Evolutionary conservation across 2,329 filamentous ascomycete genomes (phyloP).

Genomic region (Xylaria sp.): DNA sequence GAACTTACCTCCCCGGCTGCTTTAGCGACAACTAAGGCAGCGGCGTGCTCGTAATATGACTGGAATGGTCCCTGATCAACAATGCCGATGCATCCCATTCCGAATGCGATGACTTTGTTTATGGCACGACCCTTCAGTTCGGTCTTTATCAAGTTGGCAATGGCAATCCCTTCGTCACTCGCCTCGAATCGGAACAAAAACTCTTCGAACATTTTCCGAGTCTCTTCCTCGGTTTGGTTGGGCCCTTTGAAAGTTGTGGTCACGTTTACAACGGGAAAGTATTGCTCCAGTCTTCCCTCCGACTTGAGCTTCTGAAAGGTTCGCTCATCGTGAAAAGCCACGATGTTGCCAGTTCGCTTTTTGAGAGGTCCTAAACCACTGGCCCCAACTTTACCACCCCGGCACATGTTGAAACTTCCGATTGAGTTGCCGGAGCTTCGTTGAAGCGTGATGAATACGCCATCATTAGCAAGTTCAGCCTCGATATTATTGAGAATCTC

Average conservation of each 20-base stretch:
- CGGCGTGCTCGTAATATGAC: constrained; percentile 18
- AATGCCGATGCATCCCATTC: constrained; percentile 21
- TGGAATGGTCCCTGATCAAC: background rate
- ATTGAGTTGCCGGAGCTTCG: background rate
- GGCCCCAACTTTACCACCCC: background rate
- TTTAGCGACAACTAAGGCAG: constrained; percentile 18
- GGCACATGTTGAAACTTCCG: background rate
- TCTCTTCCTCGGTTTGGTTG: background rate
- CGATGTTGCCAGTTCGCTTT: background rate
- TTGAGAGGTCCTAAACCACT: background rate
- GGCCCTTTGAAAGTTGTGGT: background rate
- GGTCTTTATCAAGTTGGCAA: constrained; percentile 1
- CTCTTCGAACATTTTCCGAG: background rate
- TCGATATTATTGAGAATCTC: constrained; percentile 27
- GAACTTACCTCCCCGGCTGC: constrained; percentile 21
- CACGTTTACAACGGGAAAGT: constrained; percentile 6
- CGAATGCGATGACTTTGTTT: constrained; percentile 39
- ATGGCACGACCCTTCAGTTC: constrained; percentile 8
- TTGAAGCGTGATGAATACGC: constrained; percentile 13
- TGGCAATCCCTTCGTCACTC: background rate
- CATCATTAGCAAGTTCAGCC: constrained; percentile 13
- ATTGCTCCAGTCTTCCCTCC: background rate
- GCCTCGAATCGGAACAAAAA: background rate
- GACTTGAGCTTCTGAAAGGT: background rate
- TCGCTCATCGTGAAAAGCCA: constrained; percentile 5